These are phyloP conservation scores for Penicillium canescens DNA, from an alignment of 495 filamentous ascomycete species.

Conservation along the genomic window DNA sequence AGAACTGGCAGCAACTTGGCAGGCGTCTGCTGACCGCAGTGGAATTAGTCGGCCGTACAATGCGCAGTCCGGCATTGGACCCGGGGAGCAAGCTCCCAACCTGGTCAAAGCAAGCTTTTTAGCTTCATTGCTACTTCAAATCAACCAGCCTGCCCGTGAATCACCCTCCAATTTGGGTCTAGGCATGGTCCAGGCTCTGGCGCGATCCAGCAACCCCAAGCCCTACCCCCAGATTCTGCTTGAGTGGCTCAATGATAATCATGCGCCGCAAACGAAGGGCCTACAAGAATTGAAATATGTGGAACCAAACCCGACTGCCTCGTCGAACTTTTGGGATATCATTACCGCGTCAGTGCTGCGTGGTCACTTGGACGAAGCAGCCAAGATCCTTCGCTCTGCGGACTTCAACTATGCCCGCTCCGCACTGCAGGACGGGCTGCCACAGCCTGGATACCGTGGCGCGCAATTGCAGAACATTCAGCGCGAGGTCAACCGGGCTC, in stretches of 20 bases:
- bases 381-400: conserved; percentile 63
- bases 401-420: conserved; percentile 72
- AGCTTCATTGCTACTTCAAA: conserved; percentile 65
- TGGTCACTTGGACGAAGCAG: conserved; percentile 64
- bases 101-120: conserved; percentile 75
- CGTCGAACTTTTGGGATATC: conserved; percentile 77
- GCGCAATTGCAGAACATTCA: conserved; percentile 71
- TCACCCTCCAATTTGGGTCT: conserved; percentile 27
- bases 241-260: conserved; percentile 72
- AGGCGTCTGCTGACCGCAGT: conserved; percentile 44
- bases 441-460: conserved; percentile 66
- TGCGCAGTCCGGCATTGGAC: conserved; percentile 57
- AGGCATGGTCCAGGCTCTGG: conserved; percentile 30
- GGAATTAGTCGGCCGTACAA: conserved; percentile 49
- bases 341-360: conserved; percentile 67
- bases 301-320: conserved; percentile 69
- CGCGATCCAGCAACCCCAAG: conserved; percentile 38
- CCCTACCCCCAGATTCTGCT: conserved; percentile 74
- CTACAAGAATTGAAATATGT: conserved; percentile 58
- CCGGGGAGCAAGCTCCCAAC: conserved; percentile 54
- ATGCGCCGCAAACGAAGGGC: conserved; percentile 61
- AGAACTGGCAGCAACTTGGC: conserved; percentile 61
- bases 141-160: conserved; percentile 65
- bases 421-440: conserved; percentile 55
- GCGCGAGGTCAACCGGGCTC: conserved; percentile 62